These are phyloP conservation scores for Rhizodiscina lignyota DNA, from an alignment of 495 filamentous ascomycete species.

Conservation along the genomic window DNA sequence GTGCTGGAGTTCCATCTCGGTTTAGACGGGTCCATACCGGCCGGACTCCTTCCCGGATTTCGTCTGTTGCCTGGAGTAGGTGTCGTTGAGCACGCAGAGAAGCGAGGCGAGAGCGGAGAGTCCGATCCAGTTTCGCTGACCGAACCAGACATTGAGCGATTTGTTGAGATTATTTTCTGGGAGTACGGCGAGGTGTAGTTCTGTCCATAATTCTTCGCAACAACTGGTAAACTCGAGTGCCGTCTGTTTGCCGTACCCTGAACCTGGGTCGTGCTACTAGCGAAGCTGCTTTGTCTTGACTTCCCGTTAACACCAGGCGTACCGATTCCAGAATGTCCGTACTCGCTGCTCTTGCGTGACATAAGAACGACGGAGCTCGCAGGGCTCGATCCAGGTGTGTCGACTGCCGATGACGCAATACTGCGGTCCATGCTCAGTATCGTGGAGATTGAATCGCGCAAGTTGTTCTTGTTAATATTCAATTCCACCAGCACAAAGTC, in stretches of 20 bases:
- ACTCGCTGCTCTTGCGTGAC: conserved; percentile 19
- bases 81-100: conserved; percentile 13
- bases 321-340: conserved; percentile 4
- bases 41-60: conserved; percentile 28
- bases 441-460: conserved; percentile 87
- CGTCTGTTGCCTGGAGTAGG: conserved; percentile 14
- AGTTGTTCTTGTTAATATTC: conserved; percentile 43
- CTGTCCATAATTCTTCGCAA: conserved; percentile 11
- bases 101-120: not conserved
- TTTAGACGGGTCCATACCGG: conserved; percentile 28
- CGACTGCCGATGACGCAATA: conserved; percentile 49
- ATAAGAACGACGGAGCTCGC: conserved; percentile 61
- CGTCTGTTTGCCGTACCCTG: conserved; percentile 7
- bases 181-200: conserved; percentile 15
- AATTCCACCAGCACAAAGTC: conserved; percentile 60
- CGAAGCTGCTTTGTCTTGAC: conserved; percentile 13
- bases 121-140: conserved; percentile 6
- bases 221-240: conserved; percentile 15
- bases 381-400: conserved; percentile 77
- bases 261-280: conserved; percentile 6
- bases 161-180: conserved; percentile 14
- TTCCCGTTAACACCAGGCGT: conserved; percentile 9
- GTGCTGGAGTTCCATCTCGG: conserved; percentile 69
- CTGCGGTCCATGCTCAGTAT: conserved; percentile 79
- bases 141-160: conserved; percentile 6